Percentiles rank a stretch among this genome's conserved stretches.
These are phyloP conservation scores for Ophidiomyces ophidiicola DNA, from an alignment of 2,329 filamentous ascomycete species.

Conservation along the genomic window DNA sequence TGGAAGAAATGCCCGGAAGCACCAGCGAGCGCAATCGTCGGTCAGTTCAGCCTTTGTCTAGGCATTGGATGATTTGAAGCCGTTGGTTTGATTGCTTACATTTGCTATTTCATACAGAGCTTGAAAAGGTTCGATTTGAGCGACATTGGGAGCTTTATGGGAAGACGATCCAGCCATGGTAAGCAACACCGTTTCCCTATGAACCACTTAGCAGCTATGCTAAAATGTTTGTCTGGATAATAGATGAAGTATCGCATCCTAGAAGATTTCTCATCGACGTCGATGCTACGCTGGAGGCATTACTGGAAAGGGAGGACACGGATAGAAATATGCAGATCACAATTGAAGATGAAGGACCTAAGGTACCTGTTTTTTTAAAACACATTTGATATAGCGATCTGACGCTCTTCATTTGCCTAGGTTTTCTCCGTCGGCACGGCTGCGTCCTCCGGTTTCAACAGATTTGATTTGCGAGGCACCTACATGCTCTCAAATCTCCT, in stretches of 20 bases:
- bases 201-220: too few relatives aligned
- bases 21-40: slow-evolving; percentile 13
- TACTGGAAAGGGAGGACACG: slow-evolving; percentile 79
- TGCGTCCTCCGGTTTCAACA: slow-evolving; percentile 72
- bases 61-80: not conserved
- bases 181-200: slow-evolving; percentile 14
- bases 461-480: slow-evolving; percentile 82
- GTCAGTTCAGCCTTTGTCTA: slow-evolving; percentile 10
- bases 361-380: slow-evolving; percentile 43
- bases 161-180: slow-evolving; percentile 37
- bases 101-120: slow-evolving; percentile 20
- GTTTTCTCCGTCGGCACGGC: slow-evolving; percentile 74
- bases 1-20: slow-evolving; percentile 13
- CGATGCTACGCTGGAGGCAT: slow-evolving; percentile 63
- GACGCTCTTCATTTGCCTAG: slow-evolving; percentile 34
- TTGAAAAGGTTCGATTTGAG: slow-evolving; percentile 28
- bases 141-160: slow-evolving; percentile 27
- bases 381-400: not conserved
- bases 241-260: slow-evolving; percentile 62
- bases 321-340: slow-evolving; percentile 95
- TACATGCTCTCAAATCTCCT: slow-evolving; percentile 96
- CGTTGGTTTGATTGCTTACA: slow-evolving; percentile 7
- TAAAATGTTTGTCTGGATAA: not conserved
- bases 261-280: slow-evolving; percentile 81
- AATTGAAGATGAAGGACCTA: slow-evolving; percentile 87